These are phyloP conservation scores for Salix caprea DNA, from an alignment of 345 rosid species.

Conservation along the genomic window DNA sequence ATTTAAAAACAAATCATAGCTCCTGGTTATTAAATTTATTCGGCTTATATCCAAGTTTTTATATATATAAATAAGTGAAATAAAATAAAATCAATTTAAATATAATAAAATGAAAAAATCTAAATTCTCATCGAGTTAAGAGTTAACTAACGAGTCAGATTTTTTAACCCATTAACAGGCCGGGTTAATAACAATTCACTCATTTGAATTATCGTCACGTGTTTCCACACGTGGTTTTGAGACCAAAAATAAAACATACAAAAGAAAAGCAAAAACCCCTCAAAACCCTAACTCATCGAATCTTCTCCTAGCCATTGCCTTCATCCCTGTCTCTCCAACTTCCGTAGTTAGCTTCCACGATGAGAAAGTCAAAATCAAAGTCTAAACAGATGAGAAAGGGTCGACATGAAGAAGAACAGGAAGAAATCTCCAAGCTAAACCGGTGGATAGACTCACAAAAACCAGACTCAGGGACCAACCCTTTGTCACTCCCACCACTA, in stretches of 20 bases:
- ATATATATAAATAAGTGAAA: no score
- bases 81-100: no score
- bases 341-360: not conserved
- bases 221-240: not conserved
- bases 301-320: not conserved
- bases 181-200: no score
- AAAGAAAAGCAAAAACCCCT: not conserved
- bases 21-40: no score
- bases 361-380: slow-evolving; percentile 20
- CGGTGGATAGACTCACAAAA: slow-evolving; percentile 77
- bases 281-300: slow-evolving; percentile 10
- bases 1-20: no score
- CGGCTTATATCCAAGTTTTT: no score
- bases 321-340: not conserved
- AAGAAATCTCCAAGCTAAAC: slow-evolving; percentile 50
- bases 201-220: no score
- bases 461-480: slow-evolving; percentile 84
- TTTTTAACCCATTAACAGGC: no score
- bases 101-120: no score
- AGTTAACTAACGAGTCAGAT: no score
- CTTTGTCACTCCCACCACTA: slow-evolving; percentile 49
- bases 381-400: slow-evolving; percentile 13
- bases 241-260: not conserved
- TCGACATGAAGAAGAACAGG: slow-evolving; percentile 11
- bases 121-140: no score